Conservation (phyloP, 176 grass and related monocot species). For the Hyparrhenia diplandra region DNA sequence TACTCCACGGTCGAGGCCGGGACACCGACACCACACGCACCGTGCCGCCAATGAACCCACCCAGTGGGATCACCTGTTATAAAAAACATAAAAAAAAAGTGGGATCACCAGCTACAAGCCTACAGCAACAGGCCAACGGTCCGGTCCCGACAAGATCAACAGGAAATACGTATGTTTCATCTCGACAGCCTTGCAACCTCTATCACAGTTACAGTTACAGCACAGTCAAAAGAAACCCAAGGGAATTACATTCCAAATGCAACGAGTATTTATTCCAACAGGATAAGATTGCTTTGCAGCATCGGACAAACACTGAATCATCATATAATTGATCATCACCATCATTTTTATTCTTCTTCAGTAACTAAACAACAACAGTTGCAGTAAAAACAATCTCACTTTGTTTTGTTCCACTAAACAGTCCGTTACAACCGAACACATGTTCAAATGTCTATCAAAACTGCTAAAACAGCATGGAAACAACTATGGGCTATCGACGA, state of each 20-base stretch:
- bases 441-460: not conserved
- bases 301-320: not conserved
- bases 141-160: not conserved
- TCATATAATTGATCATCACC: not conserved
- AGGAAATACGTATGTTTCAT: not conserved
- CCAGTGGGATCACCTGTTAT: not conserved
- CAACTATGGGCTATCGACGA: not conserved
- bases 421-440: not conserved
- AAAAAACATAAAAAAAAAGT: not conserved
- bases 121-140: too few species aligned
- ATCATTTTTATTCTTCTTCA: not conserved
- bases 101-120: not conserved
- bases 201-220: not conserved
- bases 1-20: conserved; percentile 12
- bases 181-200: not conserved
- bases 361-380: not conserved
- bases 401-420: not conserved
- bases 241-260: not conserved
- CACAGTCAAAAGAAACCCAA: not conserved
- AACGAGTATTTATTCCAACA: not conserved
- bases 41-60: too few species aligned
- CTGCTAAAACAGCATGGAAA: not conserved
- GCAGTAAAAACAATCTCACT: not conserved
- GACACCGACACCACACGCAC: not conserved
- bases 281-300: not conserved